Evolutionary conservation across 345 rosid species (phyloP).

Genomic region (Salix viminalis): DNA sequence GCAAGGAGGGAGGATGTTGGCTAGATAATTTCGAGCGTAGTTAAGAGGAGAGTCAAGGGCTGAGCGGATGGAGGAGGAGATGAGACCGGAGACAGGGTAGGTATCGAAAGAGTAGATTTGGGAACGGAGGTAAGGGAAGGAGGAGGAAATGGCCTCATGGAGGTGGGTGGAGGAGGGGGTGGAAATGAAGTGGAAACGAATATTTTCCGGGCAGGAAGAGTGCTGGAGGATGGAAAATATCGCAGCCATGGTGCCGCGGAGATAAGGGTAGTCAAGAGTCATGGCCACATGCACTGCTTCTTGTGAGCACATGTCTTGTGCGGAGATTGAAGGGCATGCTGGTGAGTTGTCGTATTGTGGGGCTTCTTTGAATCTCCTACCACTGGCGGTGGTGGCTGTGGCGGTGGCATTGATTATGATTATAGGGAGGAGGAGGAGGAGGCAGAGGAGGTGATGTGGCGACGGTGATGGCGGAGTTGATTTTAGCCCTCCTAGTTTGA

Average conservation of each 20-base stretch:
- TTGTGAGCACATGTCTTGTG: conserved; percentile 5
- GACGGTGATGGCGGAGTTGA: background rate
- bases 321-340: conserved; percentile 12
- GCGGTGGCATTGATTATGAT: background rate
- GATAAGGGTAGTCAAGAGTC: conserved; percentile 31
- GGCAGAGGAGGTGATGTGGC: background rate
- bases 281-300: conserved; percentile 39
- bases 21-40: conserved; percentile 42
- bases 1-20: conserved; percentile 29
- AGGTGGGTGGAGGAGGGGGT: conserved; percentile 24
- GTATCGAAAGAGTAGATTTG: conserved; percentile 28
- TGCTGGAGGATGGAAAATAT: conserved; percentile 36
- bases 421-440: background rate
- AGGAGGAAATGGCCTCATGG: conserved; percentile 23
- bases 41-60: conserved; percentile 44
- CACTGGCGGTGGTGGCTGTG: background rate
- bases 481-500: background rate
- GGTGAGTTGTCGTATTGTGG: conserved; percentile 28
- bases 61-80: conserved; percentile 39
- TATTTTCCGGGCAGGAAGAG: conserved; percentile 41
- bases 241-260: conserved; percentile 40
- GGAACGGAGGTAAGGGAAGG: conserved; percentile 40
- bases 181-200: conserved; percentile 36
- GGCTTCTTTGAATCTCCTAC: conserved; percentile 24
- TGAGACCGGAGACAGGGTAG: conserved; percentile 28